These are phyloP conservation scores for Thraustochytrium striatum DNA, from an alignment of 352 stramenopile species.

Conservation along the genomic window DNA sequence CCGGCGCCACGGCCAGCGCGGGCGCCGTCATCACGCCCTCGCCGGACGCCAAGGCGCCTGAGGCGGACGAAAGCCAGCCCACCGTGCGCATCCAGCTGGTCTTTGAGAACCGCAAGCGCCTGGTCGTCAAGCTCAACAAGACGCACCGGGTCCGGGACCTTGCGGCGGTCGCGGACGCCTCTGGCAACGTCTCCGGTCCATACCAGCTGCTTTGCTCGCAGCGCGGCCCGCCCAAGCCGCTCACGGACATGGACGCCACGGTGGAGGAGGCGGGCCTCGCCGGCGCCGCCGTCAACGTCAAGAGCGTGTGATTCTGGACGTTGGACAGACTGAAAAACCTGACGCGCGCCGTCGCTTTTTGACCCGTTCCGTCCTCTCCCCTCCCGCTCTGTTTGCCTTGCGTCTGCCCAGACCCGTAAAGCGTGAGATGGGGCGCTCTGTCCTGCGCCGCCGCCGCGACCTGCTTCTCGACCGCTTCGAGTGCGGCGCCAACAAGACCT, in stretches of 20 bases:
- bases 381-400: no score
- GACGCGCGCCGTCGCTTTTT: no score
- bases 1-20: background rate
- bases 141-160: conserved; percentile 21
- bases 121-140: conserved; percentile 44
- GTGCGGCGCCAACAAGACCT: no score
- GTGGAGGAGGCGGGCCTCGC: background rate
- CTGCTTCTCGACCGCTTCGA: no score
- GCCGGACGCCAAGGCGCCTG: background rate
- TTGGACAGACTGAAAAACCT: no score
- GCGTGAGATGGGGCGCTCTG: no score
- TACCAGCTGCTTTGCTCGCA: conserved; percentile 22
- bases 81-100: conserved; percentile 31
- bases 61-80: conserved; percentile 11
- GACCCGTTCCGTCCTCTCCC: no score
- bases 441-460: no score
- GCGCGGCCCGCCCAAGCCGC: conserved; percentile 20
- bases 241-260: background rate
- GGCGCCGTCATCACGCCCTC: conserved; percentile 12
- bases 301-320: conserved; percentile 8
- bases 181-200: background rate
- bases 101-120: conserved; percentile 33
- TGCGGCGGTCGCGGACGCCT: background rate
- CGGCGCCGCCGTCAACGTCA: conserved; percentile 15
- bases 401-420: no score